Percentiles rank a stretch among this genome's conserved stretches.
Evolutionary conservation across 2,329 filamentous ascomycete species (phyloP).

Genomic region (Penicillium brasilianum): DNA sequence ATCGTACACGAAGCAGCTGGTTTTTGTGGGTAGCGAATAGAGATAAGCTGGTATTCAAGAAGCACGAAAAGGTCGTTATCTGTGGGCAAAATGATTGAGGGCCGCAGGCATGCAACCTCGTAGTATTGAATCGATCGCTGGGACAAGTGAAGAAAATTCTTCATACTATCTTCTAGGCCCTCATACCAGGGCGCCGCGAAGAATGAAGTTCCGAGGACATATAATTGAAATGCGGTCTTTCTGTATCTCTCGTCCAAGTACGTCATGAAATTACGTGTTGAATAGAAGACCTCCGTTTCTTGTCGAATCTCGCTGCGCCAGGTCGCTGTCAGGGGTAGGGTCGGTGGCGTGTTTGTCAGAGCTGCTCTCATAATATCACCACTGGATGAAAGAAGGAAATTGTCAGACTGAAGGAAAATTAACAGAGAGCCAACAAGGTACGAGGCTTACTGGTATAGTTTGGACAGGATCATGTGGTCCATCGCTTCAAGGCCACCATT

Average conservation of each 20-base stretch:
- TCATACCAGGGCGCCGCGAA: not conserved
- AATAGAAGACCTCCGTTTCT: not conserved
- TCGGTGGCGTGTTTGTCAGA: not conserved
- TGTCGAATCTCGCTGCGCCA: not conserved
- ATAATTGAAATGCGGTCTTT: not conserved
- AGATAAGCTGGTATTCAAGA: not conserved
- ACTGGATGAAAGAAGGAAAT: not conserved
- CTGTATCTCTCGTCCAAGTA: not conserved
- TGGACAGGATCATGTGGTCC: not conserved
- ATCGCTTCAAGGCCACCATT: not conserved
- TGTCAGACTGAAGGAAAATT: not conserved
- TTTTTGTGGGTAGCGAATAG: not conserved
- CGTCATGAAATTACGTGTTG: not conserved
- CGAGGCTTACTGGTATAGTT: not conserved
- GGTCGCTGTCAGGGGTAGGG: not conserved
- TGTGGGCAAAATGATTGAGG: not conserved
- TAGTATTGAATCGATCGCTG: not conserved
- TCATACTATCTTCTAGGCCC: not conserved
- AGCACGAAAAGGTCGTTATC: not conserved
- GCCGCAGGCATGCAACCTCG: not conserved
- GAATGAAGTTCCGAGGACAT: not conserved
- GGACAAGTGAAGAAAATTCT: not conserved
- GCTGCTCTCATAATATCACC: slow-evolving; percentile 1
- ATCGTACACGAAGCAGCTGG: not conserved
- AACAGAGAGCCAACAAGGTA: not conserved